A percentile compares a stretch with the other conserved stretches of the same genome.
Evolutionary conservation across 345 rosid genomes (phyloP).

Genomic region (Citrus maxima): DNA sequence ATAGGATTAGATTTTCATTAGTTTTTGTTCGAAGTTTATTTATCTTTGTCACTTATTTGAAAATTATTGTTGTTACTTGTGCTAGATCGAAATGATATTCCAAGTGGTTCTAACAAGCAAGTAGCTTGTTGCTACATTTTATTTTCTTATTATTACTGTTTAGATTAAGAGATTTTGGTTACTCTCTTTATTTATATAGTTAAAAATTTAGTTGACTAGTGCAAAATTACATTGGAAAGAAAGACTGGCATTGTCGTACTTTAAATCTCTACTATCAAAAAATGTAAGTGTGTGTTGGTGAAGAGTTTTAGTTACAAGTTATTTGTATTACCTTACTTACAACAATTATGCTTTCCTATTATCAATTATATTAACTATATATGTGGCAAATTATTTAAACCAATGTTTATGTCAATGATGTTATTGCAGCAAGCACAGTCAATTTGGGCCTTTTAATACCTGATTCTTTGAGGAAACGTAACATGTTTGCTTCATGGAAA

Average conservation of each 20-base stretch:
- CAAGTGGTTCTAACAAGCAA: slow-evolving; percentile 40
- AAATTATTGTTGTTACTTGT: slow-evolving; percentile 12
- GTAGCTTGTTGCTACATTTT: slow-evolving; percentile 18
- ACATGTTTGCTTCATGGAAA: no score
- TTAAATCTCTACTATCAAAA: slow-evolving; percentile 64
- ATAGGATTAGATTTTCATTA: neutral
- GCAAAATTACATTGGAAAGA: slow-evolving; percentile 90
- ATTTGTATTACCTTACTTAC: neutral
- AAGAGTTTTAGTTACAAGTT: slow-evolving; percentile 4
- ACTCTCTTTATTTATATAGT: slow-evolving; percentile 4
- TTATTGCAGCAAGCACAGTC: slow-evolving; percentile 20
- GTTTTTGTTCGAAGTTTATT: neutral
- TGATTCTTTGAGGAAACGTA: no score
- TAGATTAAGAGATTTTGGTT: neutral
- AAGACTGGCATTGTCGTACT: slow-evolving; percentile 56
- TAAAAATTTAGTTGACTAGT: slow-evolving; percentile 21
- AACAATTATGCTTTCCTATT: neutral
- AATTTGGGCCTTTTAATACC: no score
- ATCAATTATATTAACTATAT: slow-evolving; percentile 1
- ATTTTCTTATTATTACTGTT: neutral
- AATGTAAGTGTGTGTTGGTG: slow-evolving; percentile 51
- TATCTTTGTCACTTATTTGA: neutral
- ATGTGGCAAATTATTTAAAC: slow-evolving; percentile 7
- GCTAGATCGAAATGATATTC: slow-evolving; percentile 49
- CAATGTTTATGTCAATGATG: slow-evolving; percentile 41